phyloP scores from a whole-genome alignment of 2,329 filamentous ascomycete genomes.

The Xylariaceae sp. region DNA sequence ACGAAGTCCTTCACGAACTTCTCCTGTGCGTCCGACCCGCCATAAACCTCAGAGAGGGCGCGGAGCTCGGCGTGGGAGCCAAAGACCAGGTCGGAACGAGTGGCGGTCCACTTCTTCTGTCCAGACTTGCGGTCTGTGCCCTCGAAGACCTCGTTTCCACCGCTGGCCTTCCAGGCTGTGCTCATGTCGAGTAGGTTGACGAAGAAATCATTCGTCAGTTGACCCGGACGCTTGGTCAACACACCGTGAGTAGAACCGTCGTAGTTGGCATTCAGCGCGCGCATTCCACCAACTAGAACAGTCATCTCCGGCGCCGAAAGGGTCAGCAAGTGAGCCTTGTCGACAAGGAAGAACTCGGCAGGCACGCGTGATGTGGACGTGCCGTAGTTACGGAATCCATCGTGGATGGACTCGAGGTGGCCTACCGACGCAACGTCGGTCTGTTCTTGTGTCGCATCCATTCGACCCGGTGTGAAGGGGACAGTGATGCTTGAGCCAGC shows the following conservation, averaged over 20 bases:
- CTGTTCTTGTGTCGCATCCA: slow-evolving; percentile 66
- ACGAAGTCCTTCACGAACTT: slow-evolving; percentile 72
- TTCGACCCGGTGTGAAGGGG: slow-evolving; percentile 69
- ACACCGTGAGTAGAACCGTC: slow-evolving; percentile 65
- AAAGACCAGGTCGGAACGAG: slow-evolving; percentile 66
- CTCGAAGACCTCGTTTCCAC: slow-evolving; percentile 54
- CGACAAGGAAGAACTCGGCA: slow-evolving; percentile 67
- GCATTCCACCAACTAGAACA: slow-evolving; percentile 67
- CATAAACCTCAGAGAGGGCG: slow-evolving; percentile 68
- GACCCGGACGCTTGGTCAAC: slow-evolving; percentile 62
- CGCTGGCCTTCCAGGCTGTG: slow-evolving; percentile 59
- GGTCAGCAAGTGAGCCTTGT: slow-evolving; percentile 66
- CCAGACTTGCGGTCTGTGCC: slow-evolving; percentile 63
- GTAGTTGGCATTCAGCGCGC: slow-evolving; percentile 65
- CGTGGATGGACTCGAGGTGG: slow-evolving; percentile 64
- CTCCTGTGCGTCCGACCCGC: slow-evolving; percentile 49
- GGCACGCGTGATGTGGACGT: slow-evolving; percentile 54
- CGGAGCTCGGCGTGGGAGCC: slow-evolving; percentile 72
- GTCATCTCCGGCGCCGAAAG: slow-evolving; percentile 68
- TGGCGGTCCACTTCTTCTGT: slow-evolving; percentile 63
- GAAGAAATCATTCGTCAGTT: slow-evolving; percentile 77
- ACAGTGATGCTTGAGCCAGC: slow-evolving; percentile 50
- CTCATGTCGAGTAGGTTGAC: slow-evolving; percentile 68
- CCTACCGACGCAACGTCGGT: slow-evolving; percentile 62
- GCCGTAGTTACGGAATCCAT: slow-evolving; percentile 79